Conservation (phyloP, 2,329 filamentous ascomycete genomes). For the Colletotrichum cereale region DNA sequence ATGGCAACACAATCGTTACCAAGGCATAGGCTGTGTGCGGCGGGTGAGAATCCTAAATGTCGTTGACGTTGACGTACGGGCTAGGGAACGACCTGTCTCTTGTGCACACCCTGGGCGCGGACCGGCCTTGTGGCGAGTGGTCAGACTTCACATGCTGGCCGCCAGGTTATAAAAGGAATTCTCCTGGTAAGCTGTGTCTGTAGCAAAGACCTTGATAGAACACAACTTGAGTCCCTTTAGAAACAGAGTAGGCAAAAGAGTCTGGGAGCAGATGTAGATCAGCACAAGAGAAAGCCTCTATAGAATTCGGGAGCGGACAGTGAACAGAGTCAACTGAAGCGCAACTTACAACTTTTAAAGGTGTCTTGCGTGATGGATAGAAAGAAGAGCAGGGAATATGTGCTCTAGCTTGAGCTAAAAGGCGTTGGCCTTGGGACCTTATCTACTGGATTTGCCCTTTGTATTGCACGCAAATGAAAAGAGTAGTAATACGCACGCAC, state of each 20-base stretch:
- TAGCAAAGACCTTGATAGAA: not conserved
- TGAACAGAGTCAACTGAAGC: not conserved
- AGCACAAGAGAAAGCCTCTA: not conserved
- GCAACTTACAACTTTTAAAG: not conserved
- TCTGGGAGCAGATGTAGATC: not conserved
- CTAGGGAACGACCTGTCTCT: not conserved
- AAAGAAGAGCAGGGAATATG: too few relatives aligned
- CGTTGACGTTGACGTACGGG: not conserved
- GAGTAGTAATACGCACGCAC: not conserved
- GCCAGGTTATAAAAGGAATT: not conserved
- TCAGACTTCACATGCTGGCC: not conserved
- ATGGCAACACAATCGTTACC: slow-evolving; percentile 43
- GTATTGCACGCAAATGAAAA: not conserved
- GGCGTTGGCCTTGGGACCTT: not conserved
- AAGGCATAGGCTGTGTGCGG: slow-evolving; percentile 45
- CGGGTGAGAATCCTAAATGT: not conserved
- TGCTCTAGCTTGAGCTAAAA: not conserved
- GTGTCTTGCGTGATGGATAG: not conserved
- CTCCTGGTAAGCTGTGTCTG: not conserved
- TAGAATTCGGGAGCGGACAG: too few relatives aligned
- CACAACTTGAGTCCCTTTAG: not conserved
- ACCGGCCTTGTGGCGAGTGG: not conserved
- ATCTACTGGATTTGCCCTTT: too few relatives aligned
- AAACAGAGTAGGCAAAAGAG: not conserved
- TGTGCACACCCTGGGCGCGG: not conserved